Base-by-base conservation (phyloP, 441 rosid species). In the Dalechampia spathulata region DNA sequence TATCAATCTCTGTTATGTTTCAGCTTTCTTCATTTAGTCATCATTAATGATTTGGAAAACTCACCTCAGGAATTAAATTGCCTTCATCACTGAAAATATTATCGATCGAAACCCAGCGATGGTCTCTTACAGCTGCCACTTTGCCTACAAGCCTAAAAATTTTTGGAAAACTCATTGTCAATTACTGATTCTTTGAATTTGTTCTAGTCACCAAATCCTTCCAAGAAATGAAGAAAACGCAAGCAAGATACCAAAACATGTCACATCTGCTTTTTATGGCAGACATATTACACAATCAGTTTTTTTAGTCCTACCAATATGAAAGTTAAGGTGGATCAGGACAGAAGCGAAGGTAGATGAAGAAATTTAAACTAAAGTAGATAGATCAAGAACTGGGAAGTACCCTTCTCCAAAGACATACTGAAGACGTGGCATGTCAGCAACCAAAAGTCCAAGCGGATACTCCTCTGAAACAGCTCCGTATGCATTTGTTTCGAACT, bases 341-440 rank as follows among this genome's bases (percentile, higher is more conserved):
- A 6, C 16, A 14, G 2, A 11, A 4, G 7, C 3, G 2, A 7
- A 39, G 16, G 2, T 7, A 14, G 2, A 25, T 6, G 27, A 30
- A 30, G 4, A 19, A 20, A 41, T 2, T 13, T 20, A 15, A 36
- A 5, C 37, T 7, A 8, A 41, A 60, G 49, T 30, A 16, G 41
- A 25, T 57, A 44, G 48, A 49, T 49, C 34, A 61, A 59, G 67
- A 42, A 55, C 20, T 64, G 40, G 17, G 28, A 14, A 28, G 22
- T 78, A 81, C 90, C 87, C 87, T 40, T 78, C 75, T 58, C 85
- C 87, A 62, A 72, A 50, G 57, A 65, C 38, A 40, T 78, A 77
- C 60, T 68, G 67, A 61, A 68, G 76, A 48, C 49, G 39, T 2
- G 73, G 63, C 79, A 77, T 78, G 52, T 61, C 62, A 36, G 70